phyloP scores from a whole-genome alignment of 176 grass and related monocot species.

The Dactylis glomerata region DNA sequence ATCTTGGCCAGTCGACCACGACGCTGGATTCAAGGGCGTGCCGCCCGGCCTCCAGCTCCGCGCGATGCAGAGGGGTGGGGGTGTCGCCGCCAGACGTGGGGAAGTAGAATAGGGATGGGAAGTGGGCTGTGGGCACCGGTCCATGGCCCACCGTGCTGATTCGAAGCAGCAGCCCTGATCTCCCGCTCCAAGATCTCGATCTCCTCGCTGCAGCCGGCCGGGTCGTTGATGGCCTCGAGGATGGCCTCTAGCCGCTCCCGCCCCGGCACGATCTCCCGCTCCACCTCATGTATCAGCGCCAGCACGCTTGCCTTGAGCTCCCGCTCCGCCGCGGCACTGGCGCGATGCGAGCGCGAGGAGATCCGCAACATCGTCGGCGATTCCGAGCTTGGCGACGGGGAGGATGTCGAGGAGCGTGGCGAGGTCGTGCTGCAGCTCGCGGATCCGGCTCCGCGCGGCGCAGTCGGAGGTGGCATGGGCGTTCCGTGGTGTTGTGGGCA shows the following conservation, averaged over 20 bases:
- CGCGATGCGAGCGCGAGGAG: conserved; percentile 58
- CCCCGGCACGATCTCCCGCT: conserved; percentile 72
- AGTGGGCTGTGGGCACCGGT: no score
- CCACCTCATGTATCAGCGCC: conserved; percentile 55
- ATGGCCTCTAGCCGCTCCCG: conserved; percentile 49
- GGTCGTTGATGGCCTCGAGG: conserved; percentile 68
- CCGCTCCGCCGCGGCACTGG: conserved; percentile 40
- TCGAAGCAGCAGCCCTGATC: no score
- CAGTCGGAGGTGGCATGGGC: no score
- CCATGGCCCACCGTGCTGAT: no score
- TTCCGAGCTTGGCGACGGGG: conserved; percentile 43
- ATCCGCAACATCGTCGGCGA: conserved; percentile 60
- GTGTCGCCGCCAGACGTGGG: no score
- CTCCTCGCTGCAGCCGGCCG: conserved; percentile 67
- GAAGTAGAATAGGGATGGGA: no score
- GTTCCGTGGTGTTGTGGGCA: no score
- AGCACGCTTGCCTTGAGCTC: conserved; percentile 54
- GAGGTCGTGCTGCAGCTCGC: conserved; percentile 70
- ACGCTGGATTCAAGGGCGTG: no score
- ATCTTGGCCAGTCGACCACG: no score
- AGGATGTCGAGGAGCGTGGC: conserved; percentile 78
- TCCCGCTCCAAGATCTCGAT: conserved; percentile 85
- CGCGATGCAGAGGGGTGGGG: no score
- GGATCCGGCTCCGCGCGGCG: no score
- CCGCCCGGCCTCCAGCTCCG: no score